Conservation (phyloP, 2,329 filamentous ascomycete genomes). For the Xylariales sp. region DNA sequence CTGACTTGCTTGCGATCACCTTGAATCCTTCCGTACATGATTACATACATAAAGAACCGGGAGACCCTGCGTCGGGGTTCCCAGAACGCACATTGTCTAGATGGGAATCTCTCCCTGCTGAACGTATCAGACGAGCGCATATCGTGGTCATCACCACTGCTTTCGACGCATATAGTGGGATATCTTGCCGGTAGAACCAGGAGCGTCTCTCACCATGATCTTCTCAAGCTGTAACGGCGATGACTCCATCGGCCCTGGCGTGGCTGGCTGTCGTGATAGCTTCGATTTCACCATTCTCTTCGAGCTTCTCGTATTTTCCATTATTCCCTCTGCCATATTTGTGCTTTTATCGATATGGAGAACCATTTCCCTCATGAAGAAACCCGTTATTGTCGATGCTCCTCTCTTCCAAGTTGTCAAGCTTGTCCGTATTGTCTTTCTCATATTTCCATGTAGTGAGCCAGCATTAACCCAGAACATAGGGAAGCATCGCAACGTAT, state of each 20-base stretch:
- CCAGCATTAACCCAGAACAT: too few species aligned
- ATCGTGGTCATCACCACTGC: too few species aligned
- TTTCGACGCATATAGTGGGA: too few species aligned
- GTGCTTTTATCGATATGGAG: conserved; percentile 25
- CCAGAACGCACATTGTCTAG: too few species aligned
- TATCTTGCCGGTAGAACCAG: too few species aligned
- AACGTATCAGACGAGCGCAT: too few species aligned
- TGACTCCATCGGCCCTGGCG: conserved; percentile 35
- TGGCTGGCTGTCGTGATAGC: conserved; percentile 40
- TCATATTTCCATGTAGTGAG: neutral
- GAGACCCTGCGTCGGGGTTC: too few species aligned
- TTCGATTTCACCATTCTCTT: conserved; percentile 49
- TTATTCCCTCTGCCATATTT: conserved; percentile 33
- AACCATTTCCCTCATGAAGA: conserved; percentile 23
- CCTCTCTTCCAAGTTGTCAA: conserved; percentile 27
- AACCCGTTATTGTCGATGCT: conserved; percentile 29
- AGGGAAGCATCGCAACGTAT: conserved; percentile 11
- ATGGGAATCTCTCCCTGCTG: too few species aligned
- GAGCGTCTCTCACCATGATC: too few species aligned
- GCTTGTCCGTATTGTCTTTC: conserved; percentile 17
- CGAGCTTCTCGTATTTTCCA: conserved; percentile 39
- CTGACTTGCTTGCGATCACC: too few species aligned
- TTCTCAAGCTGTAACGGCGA: conserved; percentile 24
- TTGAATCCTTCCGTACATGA: too few species aligned
- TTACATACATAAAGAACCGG: too few species aligned